phyloP scores from a whole-genome alignment of 192 early-diverging fungal genomes.

The Coemansia erecta region DNA sequence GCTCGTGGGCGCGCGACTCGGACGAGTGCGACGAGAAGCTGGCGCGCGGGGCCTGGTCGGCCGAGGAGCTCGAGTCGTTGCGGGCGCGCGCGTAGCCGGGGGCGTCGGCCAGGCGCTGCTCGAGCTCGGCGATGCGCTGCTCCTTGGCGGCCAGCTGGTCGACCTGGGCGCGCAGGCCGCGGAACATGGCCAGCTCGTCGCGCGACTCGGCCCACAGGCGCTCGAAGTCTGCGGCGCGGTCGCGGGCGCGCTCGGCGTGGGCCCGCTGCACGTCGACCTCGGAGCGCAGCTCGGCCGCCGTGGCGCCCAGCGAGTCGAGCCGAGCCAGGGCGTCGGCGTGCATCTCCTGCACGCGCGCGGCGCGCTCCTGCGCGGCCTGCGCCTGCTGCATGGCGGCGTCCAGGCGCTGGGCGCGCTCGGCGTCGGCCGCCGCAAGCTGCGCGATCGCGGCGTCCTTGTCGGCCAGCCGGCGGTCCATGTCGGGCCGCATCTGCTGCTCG shows the following conservation, averaged over 20 bases:
- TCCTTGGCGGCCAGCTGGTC: conserved; percentile 46
- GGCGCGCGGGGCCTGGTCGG: conserved; percentile 12
- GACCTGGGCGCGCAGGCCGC: conserved; percentile 24
- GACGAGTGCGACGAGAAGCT: conserved; percentile 26
- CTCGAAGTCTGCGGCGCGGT: conserved; percentile 35
- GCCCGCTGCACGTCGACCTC: conserved; percentile 21
- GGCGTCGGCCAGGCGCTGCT: conserved; percentile 38
- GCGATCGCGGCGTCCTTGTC: conserved; percentile 14
- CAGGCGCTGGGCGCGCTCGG: conserved; percentile 27
- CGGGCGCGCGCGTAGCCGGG: conserved; percentile 7
- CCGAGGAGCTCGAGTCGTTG: conserved; percentile 12
- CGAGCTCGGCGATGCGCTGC: conserved; percentile 34
- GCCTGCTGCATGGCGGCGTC: conserved; percentile 28
- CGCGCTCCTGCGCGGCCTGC: conserved; percentile 36
- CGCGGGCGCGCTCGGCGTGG: conserved; percentile 19
- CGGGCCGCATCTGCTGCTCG: conserved; percentile 17
- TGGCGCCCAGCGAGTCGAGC: conserved; percentile 18
- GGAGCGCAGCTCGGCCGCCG: conserved; percentile 15
- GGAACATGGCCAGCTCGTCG: conserved; percentile 33
- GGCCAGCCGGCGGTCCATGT: conserved; percentile 14
- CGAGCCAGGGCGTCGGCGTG: conserved; percentile 30
- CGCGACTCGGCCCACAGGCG: conserved; percentile 44
- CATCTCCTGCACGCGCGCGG: conserved; percentile 41
- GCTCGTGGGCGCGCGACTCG: conserved; percentile 17
- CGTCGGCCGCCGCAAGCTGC: conserved; percentile 18